Percentiles rank a stretch among this genome's conserved stretches.
Evolutionary conservation across 805 yeast species (phyloP).

Genomic region (Schwanniomyces polymorphus): DNA sequence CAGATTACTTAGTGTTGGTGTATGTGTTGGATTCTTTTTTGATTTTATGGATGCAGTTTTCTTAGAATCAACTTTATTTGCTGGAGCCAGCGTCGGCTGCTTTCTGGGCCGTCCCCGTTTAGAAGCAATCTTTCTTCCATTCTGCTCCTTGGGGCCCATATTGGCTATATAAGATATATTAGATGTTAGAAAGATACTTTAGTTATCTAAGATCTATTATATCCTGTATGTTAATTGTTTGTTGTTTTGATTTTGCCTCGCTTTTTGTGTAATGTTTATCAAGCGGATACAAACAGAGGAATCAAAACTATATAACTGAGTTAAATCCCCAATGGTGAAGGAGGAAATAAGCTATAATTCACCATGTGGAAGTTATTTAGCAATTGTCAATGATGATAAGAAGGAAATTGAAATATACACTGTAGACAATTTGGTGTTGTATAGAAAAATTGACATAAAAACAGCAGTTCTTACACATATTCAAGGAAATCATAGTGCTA

Average conservation of each 20-base stretch:
- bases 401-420: not conserved
- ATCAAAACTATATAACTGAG: no score
- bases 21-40: not conserved
- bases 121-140: not conserved
- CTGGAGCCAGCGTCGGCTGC: not conserved
- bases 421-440: not conserved
- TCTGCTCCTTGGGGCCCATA: slow-evolving; percentile 10
- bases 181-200: not conserved
- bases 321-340: slow-evolving; percentile 1
- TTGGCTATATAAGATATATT: not conserved
- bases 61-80: not conserved
- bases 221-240: slow-evolving; percentile 13
- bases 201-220: slow-evolving; percentile 1
- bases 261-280: not conserved
- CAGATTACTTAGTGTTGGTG: slow-evolving; percentile 2
- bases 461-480: not conserved
- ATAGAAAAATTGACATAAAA: not conserved
- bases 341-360: slow-evolving; percentile 10
- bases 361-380: slow-evolving; percentile 20
- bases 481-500: not conserved
- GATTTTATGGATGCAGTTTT: not conserved
- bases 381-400: slow-evolving; percentile 2
- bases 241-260: slow-evolving; percentile 8
- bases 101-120: slow-evolving; percentile 1
- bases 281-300: no score